phyloP scores from a whole-genome alignment of 768 basidiomycete species.

The Pleurotus platypus region DNA sequence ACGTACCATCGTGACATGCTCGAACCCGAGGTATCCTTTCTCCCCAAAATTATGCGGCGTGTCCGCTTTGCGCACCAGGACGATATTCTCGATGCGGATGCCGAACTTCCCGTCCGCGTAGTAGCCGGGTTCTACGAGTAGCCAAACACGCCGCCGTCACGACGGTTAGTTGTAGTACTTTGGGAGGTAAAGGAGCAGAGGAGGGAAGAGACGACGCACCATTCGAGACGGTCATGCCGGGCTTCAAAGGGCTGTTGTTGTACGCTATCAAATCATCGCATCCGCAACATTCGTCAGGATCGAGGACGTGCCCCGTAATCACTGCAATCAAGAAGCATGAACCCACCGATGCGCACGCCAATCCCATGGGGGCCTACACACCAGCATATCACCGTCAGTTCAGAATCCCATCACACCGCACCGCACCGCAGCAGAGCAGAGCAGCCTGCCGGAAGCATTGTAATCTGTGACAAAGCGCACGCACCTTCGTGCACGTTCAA shows the following conservation, averaged over 20 bases:
- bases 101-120: slow-evolving; percentile 90
- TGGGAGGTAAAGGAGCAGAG: neutral
- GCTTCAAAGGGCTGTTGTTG: slow-evolving; percentile 69
- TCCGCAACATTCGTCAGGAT: neutral
- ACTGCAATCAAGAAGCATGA: too few species aligned
- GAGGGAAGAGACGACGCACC: slow-evolving; percentile 1
- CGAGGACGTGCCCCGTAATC: neutral
- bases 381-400: neutral
- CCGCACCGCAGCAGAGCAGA: too few species aligned
- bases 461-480: neutral
- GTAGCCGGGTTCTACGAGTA: slow-evolving; percentile 70
- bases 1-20: slow-evolving; percentile 81
- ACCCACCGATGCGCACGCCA: slow-evolving; percentile 48
- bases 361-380: slow-evolving; percentile 56
- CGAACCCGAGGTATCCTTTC: slow-evolving; percentile 82
- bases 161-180: too few species aligned
- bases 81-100: slow-evolving; percentile 89
- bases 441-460: too few species aligned
- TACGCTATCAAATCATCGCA: slow-evolving; percentile 34
- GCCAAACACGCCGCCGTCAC: neutral
- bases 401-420: too few species aligned
- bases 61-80: slow-evolving; percentile 67
- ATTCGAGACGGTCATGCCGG: slow-evolving; percentile 90
- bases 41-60: slow-evolving; percentile 80
- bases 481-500: slow-evolving; percentile 90